phyloP scores from a whole-genome alignment of 345 rosid genomes.

The Rhodamnia argentea region DNA sequence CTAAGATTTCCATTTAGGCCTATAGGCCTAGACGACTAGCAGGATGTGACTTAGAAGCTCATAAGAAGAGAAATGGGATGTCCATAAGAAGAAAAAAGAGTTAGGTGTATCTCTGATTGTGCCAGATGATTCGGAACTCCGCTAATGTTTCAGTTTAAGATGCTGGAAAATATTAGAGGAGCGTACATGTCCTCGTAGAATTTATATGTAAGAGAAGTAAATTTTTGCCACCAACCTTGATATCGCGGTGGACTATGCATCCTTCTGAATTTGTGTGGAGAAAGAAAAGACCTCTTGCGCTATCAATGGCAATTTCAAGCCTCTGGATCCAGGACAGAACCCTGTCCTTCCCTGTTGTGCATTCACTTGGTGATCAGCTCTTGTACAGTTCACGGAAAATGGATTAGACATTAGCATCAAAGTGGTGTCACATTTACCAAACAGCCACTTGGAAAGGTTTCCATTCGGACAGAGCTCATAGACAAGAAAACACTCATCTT shows the following conservation, averaged over 20 bases:
- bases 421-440: conserved; percentile 7
- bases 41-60: neutral
- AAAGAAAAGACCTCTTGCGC: conserved; percentile 33
- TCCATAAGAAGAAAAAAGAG: neutral
- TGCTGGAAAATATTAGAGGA: neutral
- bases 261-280: conserved; percentile 39
- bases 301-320: conserved; percentile 35
- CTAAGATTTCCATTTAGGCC: neutral
- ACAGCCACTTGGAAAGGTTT: conserved; percentile 40
- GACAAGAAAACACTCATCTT: conserved; percentile 35
- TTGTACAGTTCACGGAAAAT: neutral
- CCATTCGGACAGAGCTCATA: conserved; percentile 41
- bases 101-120: neutral
- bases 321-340: conserved; percentile 35
- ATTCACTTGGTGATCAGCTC: neutral
- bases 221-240: conserved; percentile 21
- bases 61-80: neutral
- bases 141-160: neutral
- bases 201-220: neutral
- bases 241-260: conserved; percentile 45
- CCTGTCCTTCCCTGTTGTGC: conserved; percentile 23
- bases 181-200: neutral
- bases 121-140: neutral
- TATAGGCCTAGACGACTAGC: neutral
- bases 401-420: neutral